A percentile compares a stretch with the other conserved stretches of the same genome.
Conservation (phyloP, 345 rosid species). For the Eucalyptus polyanthemos region DNA sequence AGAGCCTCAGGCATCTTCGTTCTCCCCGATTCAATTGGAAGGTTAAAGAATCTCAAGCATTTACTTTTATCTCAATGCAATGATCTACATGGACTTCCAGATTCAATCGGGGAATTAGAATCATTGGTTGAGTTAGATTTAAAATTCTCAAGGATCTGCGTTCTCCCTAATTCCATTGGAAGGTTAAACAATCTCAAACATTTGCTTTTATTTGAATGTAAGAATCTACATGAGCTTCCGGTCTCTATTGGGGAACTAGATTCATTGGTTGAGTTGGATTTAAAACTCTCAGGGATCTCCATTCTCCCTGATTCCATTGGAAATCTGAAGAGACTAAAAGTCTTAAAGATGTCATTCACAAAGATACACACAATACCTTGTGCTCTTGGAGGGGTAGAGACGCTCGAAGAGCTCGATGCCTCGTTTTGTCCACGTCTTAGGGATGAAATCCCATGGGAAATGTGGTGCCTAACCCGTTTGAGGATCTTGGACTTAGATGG, state of each 20-base stretch:
- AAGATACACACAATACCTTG: neutral
- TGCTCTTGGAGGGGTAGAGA: neutral
- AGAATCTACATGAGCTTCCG: neutral
- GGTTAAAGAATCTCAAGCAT: neutral
- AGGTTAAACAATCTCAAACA: neutral
- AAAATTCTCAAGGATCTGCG: fast-evolving
- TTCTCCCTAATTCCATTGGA: neutral
- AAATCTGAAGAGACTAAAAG: neutral
- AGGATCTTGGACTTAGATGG: neutral
- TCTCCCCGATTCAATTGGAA: neutral
- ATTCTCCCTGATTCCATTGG: neutral
- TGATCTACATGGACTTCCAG: neutral
- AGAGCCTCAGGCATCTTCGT: neutral
- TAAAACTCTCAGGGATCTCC: neutral
- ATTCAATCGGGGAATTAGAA: neutral
- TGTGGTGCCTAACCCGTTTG: neutral
- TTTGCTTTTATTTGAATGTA: neutral
- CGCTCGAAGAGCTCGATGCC: neutral
- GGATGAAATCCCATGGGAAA: neutral
- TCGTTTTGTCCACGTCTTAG: neutral
- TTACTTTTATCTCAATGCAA: neutral
- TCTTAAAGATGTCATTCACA: neutral
- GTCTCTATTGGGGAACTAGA: neutral
- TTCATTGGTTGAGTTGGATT: neutral
- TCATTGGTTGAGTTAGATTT: neutral